Evolutionary conservation across 257 asterid genomes (phyloP).

Genomic region (Ilex asprella): DNA sequence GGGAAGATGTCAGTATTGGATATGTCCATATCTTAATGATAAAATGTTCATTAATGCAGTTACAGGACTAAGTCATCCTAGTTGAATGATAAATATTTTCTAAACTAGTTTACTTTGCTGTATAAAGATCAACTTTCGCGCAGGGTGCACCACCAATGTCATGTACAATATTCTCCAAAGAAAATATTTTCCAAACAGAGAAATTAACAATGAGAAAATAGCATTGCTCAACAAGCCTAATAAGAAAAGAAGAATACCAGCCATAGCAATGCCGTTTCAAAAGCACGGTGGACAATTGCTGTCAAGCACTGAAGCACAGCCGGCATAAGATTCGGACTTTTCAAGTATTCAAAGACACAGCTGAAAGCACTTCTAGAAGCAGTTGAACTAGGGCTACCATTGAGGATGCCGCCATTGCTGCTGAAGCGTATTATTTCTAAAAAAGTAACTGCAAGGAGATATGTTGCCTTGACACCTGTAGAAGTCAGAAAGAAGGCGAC

Average conservation of each 20-base stretch:
- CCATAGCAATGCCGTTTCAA: conserved; percentile 84
- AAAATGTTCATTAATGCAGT: no score
- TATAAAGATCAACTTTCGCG: neutral
- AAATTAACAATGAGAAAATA: conserved; percentile 1
- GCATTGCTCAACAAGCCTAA: neutral
- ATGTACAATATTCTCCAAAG: neutral
- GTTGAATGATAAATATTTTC: conserved; percentile 3
- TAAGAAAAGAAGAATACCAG: conserved; percentile 53
- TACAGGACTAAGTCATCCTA: conserved; percentile 3
- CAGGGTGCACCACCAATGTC: neutral
- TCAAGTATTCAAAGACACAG: conserved; percentile 91
- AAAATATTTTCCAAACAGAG: neutral
- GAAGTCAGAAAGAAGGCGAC: conserved; percentile 13
- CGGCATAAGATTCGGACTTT: conserved; percentile 88
- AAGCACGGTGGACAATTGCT: conserved; percentile 84
- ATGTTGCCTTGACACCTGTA: conserved; percentile 97
- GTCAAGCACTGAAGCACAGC: conserved; percentile 97
- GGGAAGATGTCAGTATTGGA: no score
- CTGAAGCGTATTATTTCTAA: conserved; percentile 92
- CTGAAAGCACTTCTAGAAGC: conserved; percentile 92
- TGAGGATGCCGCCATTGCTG: conserved; percentile 97
- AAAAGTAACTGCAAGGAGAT: conserved; percentile 97
- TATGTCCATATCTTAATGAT: no score
- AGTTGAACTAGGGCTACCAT: conserved; percentile 56
- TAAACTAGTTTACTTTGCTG: neutral